Base-by-base conservation (phyloP, 2,329 filamentous ascomycete species). In the Cladosporium sp. region DNA sequence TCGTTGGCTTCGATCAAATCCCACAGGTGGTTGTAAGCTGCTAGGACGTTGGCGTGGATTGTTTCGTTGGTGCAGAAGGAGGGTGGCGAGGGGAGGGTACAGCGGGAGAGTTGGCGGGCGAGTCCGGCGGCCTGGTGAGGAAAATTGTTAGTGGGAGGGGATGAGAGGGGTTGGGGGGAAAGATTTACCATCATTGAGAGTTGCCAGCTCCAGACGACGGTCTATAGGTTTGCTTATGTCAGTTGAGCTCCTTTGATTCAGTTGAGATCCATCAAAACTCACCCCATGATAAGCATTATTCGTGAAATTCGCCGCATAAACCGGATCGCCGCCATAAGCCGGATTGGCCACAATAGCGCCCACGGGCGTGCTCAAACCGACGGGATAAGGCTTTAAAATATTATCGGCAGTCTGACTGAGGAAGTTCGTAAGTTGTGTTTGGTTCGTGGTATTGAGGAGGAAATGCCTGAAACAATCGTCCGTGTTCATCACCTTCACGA, bases 121-220 rank as follows among this genome's bases (percentile, higher is more conserved):
- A 85, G 63, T 0, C 82, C 82, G 8, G 73, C 74, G 0, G 78
- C 81, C 41, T 43, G 41, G 7, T 4, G 16, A n/a, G 32, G 11
- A n/a, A n/a, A n/a, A n/a, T 18, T 18, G 27, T n/a, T 15, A 19
- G 41, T 30, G 18, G 16, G 7, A 5, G 8, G 6, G 3, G 16
- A 22, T 30, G 27, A 33, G 27, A 12, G 29, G 4, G 36, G 2
- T 18, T 20, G 29, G 7, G 41, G 19, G 12, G 20, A 7, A n/a
- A 12, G 9, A 3, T 27, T 19, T 43, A 33, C 47, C 77, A 84
- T 82, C 74, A 85, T 82, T 0, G 80, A 75, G 3, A 84, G 67
- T 49, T 79, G 81, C 80, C 80, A 85, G 38, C 73, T 75, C 82
- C 80, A 85, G 1, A 85, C 70, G 0, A 86, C 81, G 0, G 81